Evolutionary conservation across 345 rosid species (phyloP).

Genomic region (Erucastrum elatum): DNA sequence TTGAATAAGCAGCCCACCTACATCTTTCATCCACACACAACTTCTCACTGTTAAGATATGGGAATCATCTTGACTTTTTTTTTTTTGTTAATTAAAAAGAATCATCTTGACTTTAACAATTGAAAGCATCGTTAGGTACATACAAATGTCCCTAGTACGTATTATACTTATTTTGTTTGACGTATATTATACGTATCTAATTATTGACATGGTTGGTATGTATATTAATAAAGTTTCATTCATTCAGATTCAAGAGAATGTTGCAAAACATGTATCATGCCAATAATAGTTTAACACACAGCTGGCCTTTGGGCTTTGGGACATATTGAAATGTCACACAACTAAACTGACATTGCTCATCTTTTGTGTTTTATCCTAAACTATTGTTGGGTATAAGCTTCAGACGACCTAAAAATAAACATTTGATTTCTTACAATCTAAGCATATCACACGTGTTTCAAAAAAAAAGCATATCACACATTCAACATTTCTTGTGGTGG

Average conservation of each 20-base stretch:
- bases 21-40: slow-evolving; percentile 4
- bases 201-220: slow-evolving; percentile 5
- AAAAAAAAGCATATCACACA: background rate
- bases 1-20: background rate
- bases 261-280: slow-evolving; percentile 13
- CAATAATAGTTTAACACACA: background rate
- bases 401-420: background rate
- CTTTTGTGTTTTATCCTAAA: background rate
- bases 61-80: slow-evolving; percentile 19
- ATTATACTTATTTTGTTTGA: background rate
- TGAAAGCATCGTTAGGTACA: slow-evolving; percentile 25
- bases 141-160: background rate
- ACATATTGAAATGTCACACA: background rate
- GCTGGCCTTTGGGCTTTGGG: background rate
- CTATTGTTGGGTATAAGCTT: background rate
- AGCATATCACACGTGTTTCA: background rate
- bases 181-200: slow-evolving; percentile 3
- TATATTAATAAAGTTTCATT: slow-evolving; percentile 2
- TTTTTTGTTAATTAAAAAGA: too few species aligned
- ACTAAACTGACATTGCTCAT: background rate
- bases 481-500: background rate
- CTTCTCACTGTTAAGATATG: slow-evolving; percentile 2
- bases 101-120: background rate
- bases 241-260: slow-evolving; percentile 2
- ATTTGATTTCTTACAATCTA: background rate